phyloP scores from a whole-genome alignment of 164 flowering plant genomes.

The Houttuynia cordata region DNA sequence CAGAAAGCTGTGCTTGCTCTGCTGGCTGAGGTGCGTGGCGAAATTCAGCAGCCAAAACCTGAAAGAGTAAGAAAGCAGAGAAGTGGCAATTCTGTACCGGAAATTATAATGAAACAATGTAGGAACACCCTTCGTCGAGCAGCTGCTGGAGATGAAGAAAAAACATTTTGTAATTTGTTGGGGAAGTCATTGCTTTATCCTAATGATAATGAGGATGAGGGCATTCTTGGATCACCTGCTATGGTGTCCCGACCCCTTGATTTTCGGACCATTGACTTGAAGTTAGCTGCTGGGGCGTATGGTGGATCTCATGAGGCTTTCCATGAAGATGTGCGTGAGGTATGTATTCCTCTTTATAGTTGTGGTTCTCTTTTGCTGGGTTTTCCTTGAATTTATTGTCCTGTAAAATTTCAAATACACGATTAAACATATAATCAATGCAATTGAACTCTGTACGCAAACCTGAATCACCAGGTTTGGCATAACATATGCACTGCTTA shows the following conservation, averaged over 20 bases:
- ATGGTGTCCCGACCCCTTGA: constrained; percentile 94
- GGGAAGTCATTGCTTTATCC: constrained; percentile 54
- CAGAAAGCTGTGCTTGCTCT: constrained; percentile 95
- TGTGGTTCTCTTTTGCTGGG: too few species aligned
- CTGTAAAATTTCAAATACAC: background rate
- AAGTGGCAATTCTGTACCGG: constrained; percentile 30
- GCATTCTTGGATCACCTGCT: constrained; percentile 83
- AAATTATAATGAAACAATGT: constrained; percentile 66
- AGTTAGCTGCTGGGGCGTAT: constrained; percentile 82
- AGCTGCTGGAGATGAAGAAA: constrained; percentile 69
- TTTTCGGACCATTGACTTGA: constrained; percentile 88
- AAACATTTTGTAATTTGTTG: constrained; percentile 73
- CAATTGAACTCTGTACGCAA: background rate
- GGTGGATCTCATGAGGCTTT: constrained; percentile 81
- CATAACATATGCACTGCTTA: constrained; percentile 48
- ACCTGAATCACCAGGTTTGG: constrained; percentile 53
- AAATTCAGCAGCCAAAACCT: constrained; percentile 29
- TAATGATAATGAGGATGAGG: constrained; percentile 83
- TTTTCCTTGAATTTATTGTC: background rate
- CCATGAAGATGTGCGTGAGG: constrained; percentile 93
- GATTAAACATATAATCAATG: background rate
- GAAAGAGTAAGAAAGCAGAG: constrained; percentile 41
- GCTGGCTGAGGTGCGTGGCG: constrained; percentile 41
- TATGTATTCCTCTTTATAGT: constrained; percentile 11
- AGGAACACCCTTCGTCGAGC: constrained; percentile 74